Base-by-base conservation (phyloP, 345 rosid genomes). In the Bretschneidera sinensis region DNA sequence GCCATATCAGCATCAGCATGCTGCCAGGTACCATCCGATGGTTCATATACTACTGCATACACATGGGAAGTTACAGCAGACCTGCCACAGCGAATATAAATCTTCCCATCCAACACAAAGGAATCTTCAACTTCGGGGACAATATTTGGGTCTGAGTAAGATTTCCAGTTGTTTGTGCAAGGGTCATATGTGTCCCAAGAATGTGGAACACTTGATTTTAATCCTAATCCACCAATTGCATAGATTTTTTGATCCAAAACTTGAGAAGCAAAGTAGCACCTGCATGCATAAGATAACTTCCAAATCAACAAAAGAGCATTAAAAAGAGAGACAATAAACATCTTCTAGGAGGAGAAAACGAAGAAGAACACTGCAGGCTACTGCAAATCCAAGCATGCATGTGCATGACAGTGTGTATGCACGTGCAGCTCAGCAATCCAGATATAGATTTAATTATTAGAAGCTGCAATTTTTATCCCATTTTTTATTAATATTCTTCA, bases 211-310 rank as follows among this genome's bases (percentile, higher is more conserved):
- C 76, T 76, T 31, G 68, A 54, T 11, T 79, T 59, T 61, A 76
- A 58, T 57, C 88, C 85, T 50, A 78, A 31, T 53, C 92, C 97
- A 51, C 97, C 97, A 71, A 90, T 81, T 9, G 89, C 83, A 58
- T 78, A 78, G 3, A 90, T 76, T 61, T 83, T 82, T 25, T 81
- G 83, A n/a, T n/a, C n/a, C n/a, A n/a, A 43, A 54, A 78, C 83
- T 78, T 84, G 82, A 68, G 82, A 90, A 20, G 87, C 88, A 67
- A 85, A 90, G 76, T 73, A 82, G 71, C 91, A 87, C 83, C 97
- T 90, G 77, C 71, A 78, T 24, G 34, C 31, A 31, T 28, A 51
- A 56, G 20, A 34, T 21, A 43, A 78, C 20, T 51, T 21, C n/a
- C 20, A 28, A 62, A 53, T 48, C 13, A 61, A 15, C 54, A 49